Conservation (phyloP, 2,329 filamentous ascomycete genomes). For the Aspergillus luchuensis region DNA sequence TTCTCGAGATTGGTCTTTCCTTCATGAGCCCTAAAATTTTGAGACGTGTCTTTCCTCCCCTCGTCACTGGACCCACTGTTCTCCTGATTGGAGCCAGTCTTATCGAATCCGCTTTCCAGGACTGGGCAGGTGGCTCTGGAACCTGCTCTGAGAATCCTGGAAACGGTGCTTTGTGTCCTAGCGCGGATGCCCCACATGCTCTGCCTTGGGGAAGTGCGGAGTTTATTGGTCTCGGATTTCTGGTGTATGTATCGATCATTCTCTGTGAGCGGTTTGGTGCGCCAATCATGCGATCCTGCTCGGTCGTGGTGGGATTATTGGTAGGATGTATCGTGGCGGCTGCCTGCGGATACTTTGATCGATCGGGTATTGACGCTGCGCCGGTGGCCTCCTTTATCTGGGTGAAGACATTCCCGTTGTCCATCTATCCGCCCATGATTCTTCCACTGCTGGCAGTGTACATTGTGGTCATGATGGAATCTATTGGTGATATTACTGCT, state of each 20-base stretch:
- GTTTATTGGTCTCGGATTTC: constrained; percentile 68
- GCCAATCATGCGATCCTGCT: constrained; percentile 70
- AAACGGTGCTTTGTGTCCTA: constrained; percentile 61
- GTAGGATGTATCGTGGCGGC: constrained; percentile 69
- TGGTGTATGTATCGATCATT: constrained; percentile 68
- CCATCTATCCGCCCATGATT: constrained; percentile 66
- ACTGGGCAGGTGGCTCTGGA: constrained; percentile 69
- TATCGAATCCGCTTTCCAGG: constrained; percentile 63
- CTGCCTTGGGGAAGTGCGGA: constrained; percentile 65
- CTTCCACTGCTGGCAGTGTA: constrained; percentile 60
- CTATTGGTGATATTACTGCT: constrained; percentile 68
- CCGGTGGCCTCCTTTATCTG: constrained; percentile 69
- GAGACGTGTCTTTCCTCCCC: constrained; percentile 66
- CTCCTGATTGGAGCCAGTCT: constrained; percentile 68
- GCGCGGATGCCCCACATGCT: constrained; percentile 60
- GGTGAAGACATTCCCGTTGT: constrained; percentile 68
- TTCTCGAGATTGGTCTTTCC: constrained; percentile 64
- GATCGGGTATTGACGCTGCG: constrained; percentile 59
- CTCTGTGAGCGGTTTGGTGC: constrained; percentile 69
- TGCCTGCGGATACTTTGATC: constrained; percentile 66
- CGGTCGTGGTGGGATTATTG: constrained; percentile 65
- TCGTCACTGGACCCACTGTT: constrained; percentile 69
- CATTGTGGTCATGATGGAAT: constrained; percentile 68
- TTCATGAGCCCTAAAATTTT: constrained; percentile 64
- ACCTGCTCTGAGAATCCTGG: constrained; percentile 43